Conservation (phyloP, 1,284 basidiomycete species). For the Ustilago cynodontis region DNA sequence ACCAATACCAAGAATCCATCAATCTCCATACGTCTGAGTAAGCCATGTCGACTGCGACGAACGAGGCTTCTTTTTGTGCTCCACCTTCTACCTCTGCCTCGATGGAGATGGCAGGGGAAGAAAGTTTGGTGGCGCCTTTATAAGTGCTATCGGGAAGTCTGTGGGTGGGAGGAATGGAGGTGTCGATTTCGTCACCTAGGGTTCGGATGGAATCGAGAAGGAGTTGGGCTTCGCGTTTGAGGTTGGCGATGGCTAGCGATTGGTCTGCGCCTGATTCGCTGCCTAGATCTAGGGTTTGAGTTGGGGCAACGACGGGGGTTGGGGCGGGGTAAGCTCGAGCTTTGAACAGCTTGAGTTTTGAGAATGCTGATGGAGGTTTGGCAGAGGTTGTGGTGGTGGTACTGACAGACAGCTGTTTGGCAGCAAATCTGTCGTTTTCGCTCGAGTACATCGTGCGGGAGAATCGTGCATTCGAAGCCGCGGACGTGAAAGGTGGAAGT, state of each 20-base stretch:
- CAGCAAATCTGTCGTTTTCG: not conserved
- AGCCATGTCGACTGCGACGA: conserved; percentile 26
- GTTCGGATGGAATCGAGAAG: conserved; percentile 26
- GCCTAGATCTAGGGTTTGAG: conserved; percentile 1
- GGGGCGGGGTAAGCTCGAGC: not conserved
- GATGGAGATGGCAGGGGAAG: not conserved
- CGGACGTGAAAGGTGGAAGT: conserved; percentile 17
- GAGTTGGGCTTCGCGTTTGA: conserved; percentile 24
- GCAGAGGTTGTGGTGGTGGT: not conserved
- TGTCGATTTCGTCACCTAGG: conserved; percentile 30
- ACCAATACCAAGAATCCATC: conserved; percentile 48
- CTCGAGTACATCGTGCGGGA: not conserved
- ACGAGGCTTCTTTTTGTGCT: conserved; percentile 2
- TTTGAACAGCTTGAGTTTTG: conserved; percentile 2
- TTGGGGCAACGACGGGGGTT: not conserved
- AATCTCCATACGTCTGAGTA: conserved; percentile 33
- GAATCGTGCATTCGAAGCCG: not conserved
- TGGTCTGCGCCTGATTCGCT: conserved; percentile 12
- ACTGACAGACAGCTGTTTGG: not conserved
- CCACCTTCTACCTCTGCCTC: not conserved
- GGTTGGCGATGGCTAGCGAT: conserved; percentile 12
- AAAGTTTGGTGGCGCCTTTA: not conserved
- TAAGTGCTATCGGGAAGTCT: conserved; percentile 16
- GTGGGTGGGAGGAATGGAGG: conserved; percentile 25
- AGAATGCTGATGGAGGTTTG: not conserved